Evolutionary conservation across 192 early-diverging fungal species (phyloP).

Genomic region (Tieghemiomyces parasiticus): DNA sequence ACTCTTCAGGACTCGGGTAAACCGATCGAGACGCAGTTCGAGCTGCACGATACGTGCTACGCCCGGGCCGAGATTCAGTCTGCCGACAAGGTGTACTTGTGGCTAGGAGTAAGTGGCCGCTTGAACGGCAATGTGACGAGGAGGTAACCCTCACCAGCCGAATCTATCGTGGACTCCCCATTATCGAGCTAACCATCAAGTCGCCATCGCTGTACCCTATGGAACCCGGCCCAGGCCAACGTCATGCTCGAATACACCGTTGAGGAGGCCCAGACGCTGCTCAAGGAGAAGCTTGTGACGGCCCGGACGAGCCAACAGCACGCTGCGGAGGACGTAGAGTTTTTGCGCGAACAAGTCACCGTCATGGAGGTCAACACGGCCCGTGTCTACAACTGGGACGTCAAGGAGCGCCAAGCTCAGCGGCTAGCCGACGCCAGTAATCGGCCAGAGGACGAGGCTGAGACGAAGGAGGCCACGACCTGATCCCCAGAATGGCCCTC

Average conservation of each 20-base stretch:
- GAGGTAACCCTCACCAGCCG: neutral
- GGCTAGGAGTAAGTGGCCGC: conserved; percentile 66
- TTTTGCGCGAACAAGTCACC: conserved; percentile 91
- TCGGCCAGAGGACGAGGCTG: neutral
- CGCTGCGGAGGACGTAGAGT: conserved; percentile 80
- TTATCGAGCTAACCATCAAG: neutral
- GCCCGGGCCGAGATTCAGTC: conserved; percentile 66
- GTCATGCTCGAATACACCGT: conserved; percentile 93
- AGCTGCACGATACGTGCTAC: conserved; percentile 90
- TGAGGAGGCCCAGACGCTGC: conserved; percentile 70
- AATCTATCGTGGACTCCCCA: neutral
- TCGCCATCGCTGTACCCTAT: too few species aligned
- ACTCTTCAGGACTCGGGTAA: conserved; percentile 32
- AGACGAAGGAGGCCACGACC: neutral
- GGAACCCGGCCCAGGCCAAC: conserved; percentile 48
- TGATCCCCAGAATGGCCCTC: too few species aligned
- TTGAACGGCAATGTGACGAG: conserved; percentile 4
- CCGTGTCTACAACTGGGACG: conserved; percentile 96
- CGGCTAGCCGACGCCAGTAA: conserved; percentile 11
- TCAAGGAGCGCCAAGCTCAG: conserved; percentile 50
- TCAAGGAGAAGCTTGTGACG: conserved; percentile 54
- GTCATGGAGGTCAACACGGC: conserved; percentile 99
- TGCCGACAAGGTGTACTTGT: conserved; percentile 73
- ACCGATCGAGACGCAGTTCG: conserved; percentile 70
- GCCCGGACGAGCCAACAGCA: conserved; percentile 59